Evolutionary conservation across 257 asterid species (phyloP), one percentile per base, ranked within the genome.

Genomic region (Coffea eugenioides): DNA sequence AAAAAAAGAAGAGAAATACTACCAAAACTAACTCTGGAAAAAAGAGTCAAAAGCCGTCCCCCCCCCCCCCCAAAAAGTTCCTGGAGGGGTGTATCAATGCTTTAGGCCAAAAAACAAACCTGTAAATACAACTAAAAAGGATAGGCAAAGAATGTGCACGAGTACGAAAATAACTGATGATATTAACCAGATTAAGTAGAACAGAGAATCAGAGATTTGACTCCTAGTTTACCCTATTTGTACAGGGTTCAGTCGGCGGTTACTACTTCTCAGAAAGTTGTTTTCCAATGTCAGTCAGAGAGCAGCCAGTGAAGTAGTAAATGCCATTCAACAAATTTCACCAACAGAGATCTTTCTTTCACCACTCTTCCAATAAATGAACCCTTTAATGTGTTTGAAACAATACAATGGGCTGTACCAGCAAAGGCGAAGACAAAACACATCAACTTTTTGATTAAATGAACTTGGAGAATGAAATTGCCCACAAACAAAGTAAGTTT

Each of bases 261-360:
- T 77, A 54, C 71, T 70, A 57, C 36, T 71, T 57, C 71, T 43
- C 86, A 71, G 52, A 80, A 69, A 46, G 74, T 73, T 82, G 79
- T 71, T 83, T 83, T 54, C 80, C 80, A 69, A 78, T 66, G 69
- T 46, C n/a, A 31, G 46, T 73, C 85, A 25, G 62, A 43, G 48
- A 66, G 80, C 80, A 66, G 83, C 80, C 68, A 80, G 69, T 41
- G 59, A 46, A 67, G 66, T 79, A 75, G 72, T 79, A 70, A 83
- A 74, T 83, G 77, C 73, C 62, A 78, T 70, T 23, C 49, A 36
- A 69, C 75, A 39, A 76, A 46, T 61, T 76, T 70, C 8, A 54
- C 71, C 70, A 27, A 66, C 69, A 43, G 57, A 43, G 49, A 59
- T 69, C 59, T 56, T 0, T 45, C 48, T 67, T 15, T 36, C 14